A percentile compares a stretch with the other conserved stretches of the same genome.
phyloP scores from a whole-genome alignment of 2,329 filamentous ascomycete species.

The Sporothrix inflata region DNA sequence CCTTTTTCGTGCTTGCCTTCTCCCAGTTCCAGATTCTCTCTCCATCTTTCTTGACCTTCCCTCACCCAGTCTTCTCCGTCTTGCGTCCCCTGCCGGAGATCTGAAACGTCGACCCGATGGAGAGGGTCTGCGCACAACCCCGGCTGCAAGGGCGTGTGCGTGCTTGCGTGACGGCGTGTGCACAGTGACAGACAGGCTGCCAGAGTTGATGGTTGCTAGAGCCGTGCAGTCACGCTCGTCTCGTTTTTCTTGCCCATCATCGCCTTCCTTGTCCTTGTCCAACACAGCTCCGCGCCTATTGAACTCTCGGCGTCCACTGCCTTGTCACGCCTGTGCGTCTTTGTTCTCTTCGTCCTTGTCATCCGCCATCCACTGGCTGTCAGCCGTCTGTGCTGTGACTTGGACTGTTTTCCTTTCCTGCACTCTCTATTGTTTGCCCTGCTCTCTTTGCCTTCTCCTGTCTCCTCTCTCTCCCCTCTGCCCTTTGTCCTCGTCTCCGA shows the following conservation, averaged over 20 bases:
- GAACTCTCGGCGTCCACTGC: neutral
- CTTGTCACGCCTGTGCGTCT: constrained; percentile 15
- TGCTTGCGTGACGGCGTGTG: constrained; percentile 18
- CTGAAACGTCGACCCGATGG: constrained; percentile 29
- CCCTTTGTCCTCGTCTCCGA: neutral
- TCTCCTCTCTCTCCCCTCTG: neutral
- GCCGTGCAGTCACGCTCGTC: neutral
- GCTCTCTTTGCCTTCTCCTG: neutral
- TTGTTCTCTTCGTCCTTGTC: constrained; percentile 7
- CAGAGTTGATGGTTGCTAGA: too few relatives aligned
- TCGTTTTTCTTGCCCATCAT: neutral
- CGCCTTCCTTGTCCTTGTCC: constrained; percentile 3
- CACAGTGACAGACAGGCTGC: constrained; percentile 12
- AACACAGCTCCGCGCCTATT: constrained; percentile 7
- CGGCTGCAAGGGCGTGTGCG: constrained; percentile 17
- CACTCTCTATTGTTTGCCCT: neutral
- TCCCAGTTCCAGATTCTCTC: neutral
- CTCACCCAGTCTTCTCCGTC: neutral
- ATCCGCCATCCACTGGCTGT: constrained; percentile 26
- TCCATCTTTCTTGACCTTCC: neutral
- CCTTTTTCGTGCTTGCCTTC: neutral
- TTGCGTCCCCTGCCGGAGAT: constrained; percentile 19
- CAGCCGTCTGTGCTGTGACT: constrained; percentile 24
- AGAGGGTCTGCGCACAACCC: constrained; percentile 26
- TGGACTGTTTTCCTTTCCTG: neutral